Base-by-base conservation (phyloP, 202 grass and related monocot species). In the Sporobolus alterniflorus region DNA sequence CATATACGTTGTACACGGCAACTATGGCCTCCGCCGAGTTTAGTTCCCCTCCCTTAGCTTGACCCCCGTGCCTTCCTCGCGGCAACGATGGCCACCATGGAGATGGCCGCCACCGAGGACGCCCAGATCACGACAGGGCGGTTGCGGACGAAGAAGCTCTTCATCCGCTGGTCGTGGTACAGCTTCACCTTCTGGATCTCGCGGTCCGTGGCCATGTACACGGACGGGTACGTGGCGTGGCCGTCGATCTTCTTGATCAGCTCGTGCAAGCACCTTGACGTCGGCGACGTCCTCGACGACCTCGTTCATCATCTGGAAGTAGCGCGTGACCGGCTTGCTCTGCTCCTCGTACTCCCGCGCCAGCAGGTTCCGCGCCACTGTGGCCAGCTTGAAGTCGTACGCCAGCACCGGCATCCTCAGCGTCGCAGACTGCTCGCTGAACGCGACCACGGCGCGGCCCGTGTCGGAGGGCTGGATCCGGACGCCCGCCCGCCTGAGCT, bases 281-380 rank as follows among this genome's bases (percentile, higher is more conserved):
- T 89, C 90, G 26, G 56, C 64, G 15, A n/a, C 48, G 21, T 73
- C 83, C 26, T 62, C 24, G 3, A 89, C 79, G 1, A 92, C 51
- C 70, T 87, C 90, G 60, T 89, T 89, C 79, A 84, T 81, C 69
- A 92, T 70, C 70, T 92, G 83, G 64, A 92, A 89, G 66, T 92
- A 89, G 18, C 86, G 71, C 17, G 79, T 86, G 39, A 92, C 21
- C 0, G 86, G 86, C 70, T 76, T 89, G 50, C 61, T 83, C 75
- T 77, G 83, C 21, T 40, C 64, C 39, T 81, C 56, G 46, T 67
- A n/a, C 83, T 92, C 90, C 86, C 18, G 31, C 25, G 78, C 90
- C 29, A 92, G 73, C 1, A 92, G 86, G 83, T 92, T 92, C 75
- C 69, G 32, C 0, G 49, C 90, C 74, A 92, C 90, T 22, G 90